Conservation (phyloP, 2,329 filamentous ascomycete species). For the Diaporthe aspalathi region DNA sequence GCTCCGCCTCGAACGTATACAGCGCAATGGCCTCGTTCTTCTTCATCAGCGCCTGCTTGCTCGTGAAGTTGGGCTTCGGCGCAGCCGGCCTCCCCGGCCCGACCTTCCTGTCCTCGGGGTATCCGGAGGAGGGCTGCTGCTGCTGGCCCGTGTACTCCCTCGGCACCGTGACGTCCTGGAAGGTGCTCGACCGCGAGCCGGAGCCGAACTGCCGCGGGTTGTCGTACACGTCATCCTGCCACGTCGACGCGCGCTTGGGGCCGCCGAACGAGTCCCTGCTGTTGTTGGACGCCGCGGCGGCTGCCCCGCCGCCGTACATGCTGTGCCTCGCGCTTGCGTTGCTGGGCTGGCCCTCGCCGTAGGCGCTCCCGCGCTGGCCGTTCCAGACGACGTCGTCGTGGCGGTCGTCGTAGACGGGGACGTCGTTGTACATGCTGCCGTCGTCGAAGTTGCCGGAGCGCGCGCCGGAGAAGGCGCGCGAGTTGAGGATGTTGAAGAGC, state of each 20-base stretch:
- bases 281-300: conserved; percentile 45
- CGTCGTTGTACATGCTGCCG: conserved; percentile 87
- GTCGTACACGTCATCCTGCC: conserved; percentile 82
- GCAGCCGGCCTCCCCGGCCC: conserved; percentile 84
- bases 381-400: conserved; percentile 90
- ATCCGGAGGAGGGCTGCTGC: background rate
- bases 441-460: conserved; percentile 61
- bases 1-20: conserved; percentile 94
- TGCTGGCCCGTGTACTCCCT: conserved; percentile 50
- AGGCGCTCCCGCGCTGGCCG: conserved; percentile 75
- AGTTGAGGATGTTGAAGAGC: conserved; percentile 86
- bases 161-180: conserved; percentile 52
- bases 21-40: conserved; percentile 89
- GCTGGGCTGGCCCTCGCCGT: conserved; percentile 71
- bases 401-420: conserved; percentile 85
- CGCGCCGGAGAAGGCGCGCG: conserved; percentile 82
- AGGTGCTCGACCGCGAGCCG: conserved; percentile 63
- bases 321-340: conserved; percentile 44
- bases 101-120: conserved; percentile 54
- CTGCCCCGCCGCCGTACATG: conserved; percentile 46
- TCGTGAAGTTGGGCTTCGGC: conserved; percentile 86
- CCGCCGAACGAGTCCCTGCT: conserved; percentile 64
- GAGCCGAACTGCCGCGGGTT: conserved; percentile 57
- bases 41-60: conserved; percentile 66
- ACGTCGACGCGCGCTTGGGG: conserved; percentile 74